Evolutionary conservation across 345 rosid species (phyloP), one percentile per base, ranked within the genome.

Genomic region (Ailanthus altissimus): DNA sequence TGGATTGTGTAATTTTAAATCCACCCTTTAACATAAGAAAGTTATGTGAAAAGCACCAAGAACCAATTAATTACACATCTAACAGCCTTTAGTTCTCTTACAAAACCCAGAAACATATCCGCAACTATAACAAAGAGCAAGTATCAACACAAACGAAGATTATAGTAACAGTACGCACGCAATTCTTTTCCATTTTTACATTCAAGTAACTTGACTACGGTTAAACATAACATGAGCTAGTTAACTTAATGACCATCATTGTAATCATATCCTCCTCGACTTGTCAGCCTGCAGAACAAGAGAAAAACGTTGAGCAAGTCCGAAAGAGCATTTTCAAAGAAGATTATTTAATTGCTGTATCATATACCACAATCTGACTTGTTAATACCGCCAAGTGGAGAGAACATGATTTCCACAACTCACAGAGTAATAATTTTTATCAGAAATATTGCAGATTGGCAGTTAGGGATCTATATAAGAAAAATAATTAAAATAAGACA

Each of bases 271-370:
- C 67, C 78, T 83, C 85, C 75, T 86, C 56, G 97, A 86, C 80
- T 81, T 89, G 80, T 92, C 94, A 12, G 92, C 89, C 97, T 94
- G 91, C 78, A 28, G 12, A 18, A 28, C 12, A 40, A 65, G 23
- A 64, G 13, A 83, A 15, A 67, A 54, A 58, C 20, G 51, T 11
- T 25, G 43, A 28, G 23, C 62, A 28, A 43, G 61, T 25, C 36
- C 6, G 15, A 56, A 32, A 73, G 53, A 2, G 6, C 53, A 71
- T 11, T 12, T 38, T 56, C 18, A 13, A 18, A 40, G 57, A 45
- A 50, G n/a, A 20, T n/a, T 49, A 16, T 32, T 50, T 21, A 70
- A 36, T 38, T 15, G 47, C 16, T 18, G 11, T 11, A 60, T 59
- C 13, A 46, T 43, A 45, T 1, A 49, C 20, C 18, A 45, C 18